Percentiles rank a stretch among this genome's conserved stretches.
These are phyloP conservation scores for Daldinia bambusicola DNA, from an alignment of 495 filamentous ascomycete species.

Conservation along the genomic window DNA sequence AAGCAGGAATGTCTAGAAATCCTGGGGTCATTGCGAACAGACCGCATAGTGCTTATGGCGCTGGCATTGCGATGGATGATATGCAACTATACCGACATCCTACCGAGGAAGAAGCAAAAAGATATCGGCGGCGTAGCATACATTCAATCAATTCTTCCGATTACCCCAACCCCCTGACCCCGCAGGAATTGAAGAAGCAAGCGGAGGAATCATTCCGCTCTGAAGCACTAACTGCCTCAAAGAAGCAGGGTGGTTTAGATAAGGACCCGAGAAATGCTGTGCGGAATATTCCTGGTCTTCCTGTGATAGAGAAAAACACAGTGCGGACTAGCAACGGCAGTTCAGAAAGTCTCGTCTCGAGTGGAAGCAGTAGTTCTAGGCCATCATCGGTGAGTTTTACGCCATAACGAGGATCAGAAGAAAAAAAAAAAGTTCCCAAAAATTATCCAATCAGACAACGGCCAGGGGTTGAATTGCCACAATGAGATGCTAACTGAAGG, in stretches of 20 bases:
- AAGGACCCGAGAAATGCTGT: constrained; percentile 49
- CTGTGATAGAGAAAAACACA: constrained; percentile 39
- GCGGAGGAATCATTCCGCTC: constrained; percentile 53
- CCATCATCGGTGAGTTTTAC: constrained; percentile 59
- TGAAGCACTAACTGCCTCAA: constrained; percentile 48
- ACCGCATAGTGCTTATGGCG: constrained; percentile 59
- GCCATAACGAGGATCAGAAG: not conserved
- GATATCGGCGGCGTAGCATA: constrained; percentile 84
- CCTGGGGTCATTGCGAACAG: constrained; percentile 47
- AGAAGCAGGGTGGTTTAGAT: constrained; percentile 47
- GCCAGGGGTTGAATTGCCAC: constrained; percentile 23
- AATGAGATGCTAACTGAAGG: constrained; percentile 47
- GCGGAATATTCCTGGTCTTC: constrained; percentile 34
- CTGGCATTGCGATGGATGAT: constrained; percentile 62
- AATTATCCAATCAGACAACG: constrained; percentile 56
- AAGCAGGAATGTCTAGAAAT: constrained; percentile 50
- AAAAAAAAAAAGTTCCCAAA: constrained; percentile 18
- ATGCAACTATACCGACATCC: constrained; percentile 59
- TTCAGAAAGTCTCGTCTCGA: constrained; percentile 58
- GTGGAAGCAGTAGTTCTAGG: constrained; percentile 56
- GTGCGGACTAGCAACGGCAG: constrained; percentile 52
- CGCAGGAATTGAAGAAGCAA: constrained; percentile 53
- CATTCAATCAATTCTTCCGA: constrained; percentile 77
- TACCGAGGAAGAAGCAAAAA: constrained; percentile 72
- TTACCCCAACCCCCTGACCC: constrained; percentile 55